These are phyloP conservation scores for Cutaneotrichosporon arboriforme DNA, from an alignment of 1,284 basidiomycete genomes.

Conservation along the genomic window DNA sequence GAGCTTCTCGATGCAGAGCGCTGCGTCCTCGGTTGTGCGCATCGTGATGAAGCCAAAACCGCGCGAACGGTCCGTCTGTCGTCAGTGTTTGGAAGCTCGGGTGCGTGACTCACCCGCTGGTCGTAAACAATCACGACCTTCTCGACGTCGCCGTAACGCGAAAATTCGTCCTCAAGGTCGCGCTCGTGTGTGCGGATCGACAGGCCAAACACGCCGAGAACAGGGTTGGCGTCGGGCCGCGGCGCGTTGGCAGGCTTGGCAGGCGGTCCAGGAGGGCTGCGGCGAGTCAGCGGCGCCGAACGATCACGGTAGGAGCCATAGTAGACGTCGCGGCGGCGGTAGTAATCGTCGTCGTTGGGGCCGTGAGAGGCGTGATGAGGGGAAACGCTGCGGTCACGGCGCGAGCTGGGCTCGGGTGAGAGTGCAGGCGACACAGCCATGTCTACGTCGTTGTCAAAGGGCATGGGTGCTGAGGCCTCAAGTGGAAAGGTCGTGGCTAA, in stretches of 20 bases:
- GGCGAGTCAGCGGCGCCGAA: background rate
- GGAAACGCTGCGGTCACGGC: background rate
- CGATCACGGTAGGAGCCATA: background rate
- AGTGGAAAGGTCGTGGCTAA: no score
- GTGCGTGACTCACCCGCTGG: constrained; percentile 65
- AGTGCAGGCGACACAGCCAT: background rate
- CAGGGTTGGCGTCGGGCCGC: constrained; percentile 69
- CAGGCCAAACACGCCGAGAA: constrained; percentile 92
- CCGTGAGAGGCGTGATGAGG: background rate
- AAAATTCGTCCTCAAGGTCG: constrained; percentile 91
- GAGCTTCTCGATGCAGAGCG: constrained; percentile 77
- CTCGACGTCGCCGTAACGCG: constrained; percentile 79
- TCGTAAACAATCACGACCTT: constrained; percentile 99
- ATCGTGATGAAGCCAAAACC: constrained; percentile 98
- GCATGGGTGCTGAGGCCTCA: background rate
- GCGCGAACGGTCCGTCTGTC: constrained; percentile 85
- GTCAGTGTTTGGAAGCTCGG: background rate
- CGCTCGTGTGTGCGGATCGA: constrained; percentile 90
- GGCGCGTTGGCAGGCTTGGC: constrained; percentile 25
- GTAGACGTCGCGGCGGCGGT: background rate
- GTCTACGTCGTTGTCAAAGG: background rate
- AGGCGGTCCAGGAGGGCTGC: constrained; percentile 12
- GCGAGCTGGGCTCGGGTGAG: background rate
- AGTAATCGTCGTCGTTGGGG: background rate
- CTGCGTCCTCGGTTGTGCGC: constrained; percentile 78